phyloP scores from a whole-genome alignment of 257 asterid species.

The Apocynum venetum region DNA sequence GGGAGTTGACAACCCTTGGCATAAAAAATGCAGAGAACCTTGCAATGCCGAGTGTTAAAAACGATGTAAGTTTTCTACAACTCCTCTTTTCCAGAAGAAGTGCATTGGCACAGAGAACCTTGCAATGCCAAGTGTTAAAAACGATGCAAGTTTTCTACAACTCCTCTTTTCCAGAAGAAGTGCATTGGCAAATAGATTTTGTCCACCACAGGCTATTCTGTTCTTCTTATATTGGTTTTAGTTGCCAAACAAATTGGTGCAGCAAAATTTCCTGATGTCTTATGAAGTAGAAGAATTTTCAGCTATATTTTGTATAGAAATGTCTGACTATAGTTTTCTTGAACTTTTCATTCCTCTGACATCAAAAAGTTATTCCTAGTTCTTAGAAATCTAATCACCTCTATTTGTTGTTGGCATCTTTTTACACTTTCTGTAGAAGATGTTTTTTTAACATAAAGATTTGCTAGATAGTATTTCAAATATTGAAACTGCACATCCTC shows the following conservation, averaged over 20 bases:
- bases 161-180: constrained; percentile 2
- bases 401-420: not conserved
- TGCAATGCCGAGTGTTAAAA: constrained; percentile 86
- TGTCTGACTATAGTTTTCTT: not conserved
- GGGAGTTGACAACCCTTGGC: constrained; percentile 89
- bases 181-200: constrained; percentile 1
- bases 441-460: not conserved
- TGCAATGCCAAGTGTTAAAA: constrained; percentile 87
- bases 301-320: not conserved
- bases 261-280: not conserved
- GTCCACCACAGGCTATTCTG: not conserved
- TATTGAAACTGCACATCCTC: not conserved
- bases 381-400: not conserved
- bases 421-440: not conserved
- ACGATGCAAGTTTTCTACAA: constrained; percentile 51
- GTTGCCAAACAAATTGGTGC: not conserved
- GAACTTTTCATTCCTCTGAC: not conserved
- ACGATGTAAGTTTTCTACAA: constrained; percentile 61
- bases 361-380: not conserved
- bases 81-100: no score
- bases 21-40: constrained; percentile 87
- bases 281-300: not conserved
- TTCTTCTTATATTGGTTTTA: not conserved
- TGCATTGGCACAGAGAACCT: constrained; percentile 51
- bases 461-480: not conserved